A percentile compares a stretch with the other conserved stretches of the same genome.
These are phyloP conservation scores for Debaryomyces fabryi DNA, from an alignment of 1,139 yeast species.

Conservation along the genomic window DNA sequence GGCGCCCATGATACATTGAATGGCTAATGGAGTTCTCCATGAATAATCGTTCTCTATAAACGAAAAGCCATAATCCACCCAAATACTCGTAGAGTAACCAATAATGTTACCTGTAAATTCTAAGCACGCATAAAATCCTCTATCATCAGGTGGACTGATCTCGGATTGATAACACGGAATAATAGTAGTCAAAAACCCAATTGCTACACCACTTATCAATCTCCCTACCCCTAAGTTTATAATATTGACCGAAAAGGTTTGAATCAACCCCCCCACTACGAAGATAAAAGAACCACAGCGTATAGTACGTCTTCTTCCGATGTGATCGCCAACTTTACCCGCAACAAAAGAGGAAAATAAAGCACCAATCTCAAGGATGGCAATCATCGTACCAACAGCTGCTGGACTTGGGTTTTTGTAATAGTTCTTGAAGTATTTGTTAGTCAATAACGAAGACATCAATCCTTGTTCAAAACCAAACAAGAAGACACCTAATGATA, in stretches of 20 bases:
- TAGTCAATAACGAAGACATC: constrained; percentile 64
- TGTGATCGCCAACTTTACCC: constrained; percentile 75
- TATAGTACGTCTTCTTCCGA: constrained; percentile 82
- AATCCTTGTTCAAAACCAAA: constrained; percentile 69
- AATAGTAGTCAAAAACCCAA: constrained; percentile 87
- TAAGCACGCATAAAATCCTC: constrained; percentile 88
- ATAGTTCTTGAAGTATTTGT: constrained; percentile 70
- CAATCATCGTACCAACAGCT: constrained; percentile 54
- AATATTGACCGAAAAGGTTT: constrained; percentile 53
- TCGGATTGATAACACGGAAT: constrained; percentile 96
- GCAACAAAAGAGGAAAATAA: constrained; percentile 74
- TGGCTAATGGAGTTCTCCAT: constrained; percentile 79
- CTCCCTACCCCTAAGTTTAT: constrained; percentile 67
- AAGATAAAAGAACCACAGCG: constrained; percentile 81
- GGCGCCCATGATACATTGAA: constrained; percentile 77
- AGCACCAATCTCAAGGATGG: constrained; percentile 72
- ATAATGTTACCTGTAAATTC: constrained; percentile 91
- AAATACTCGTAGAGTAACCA: constrained; percentile 84
- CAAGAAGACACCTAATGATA: constrained; percentile 58
- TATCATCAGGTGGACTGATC: constrained; percentile 83
- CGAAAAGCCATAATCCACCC: constrained; percentile 87
- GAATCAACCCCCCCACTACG: constrained; percentile 78
- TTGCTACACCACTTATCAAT: constrained; percentile 81
- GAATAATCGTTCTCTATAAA: constrained; percentile 55
- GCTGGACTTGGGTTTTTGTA: constrained; percentile 65